Evolutionary conservation across 345 rosid genomes (phyloP), one percentile per base, ranked within the genome.

Genomic region (Carallia brachiata): DNA sequence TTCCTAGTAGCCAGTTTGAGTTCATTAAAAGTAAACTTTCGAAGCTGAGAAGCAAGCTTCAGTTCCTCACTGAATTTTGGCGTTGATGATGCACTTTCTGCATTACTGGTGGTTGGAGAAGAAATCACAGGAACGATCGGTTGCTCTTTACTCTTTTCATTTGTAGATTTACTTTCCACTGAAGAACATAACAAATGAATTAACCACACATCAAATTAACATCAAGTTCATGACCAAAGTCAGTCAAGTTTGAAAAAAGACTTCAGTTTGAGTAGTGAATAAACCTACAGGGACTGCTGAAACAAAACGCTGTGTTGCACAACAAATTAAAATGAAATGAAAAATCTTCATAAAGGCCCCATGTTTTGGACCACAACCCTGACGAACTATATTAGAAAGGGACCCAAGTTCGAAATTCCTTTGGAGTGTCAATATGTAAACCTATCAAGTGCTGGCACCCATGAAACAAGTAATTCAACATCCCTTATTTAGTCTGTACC

Each of bases 31-130:
- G 73, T 50, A 52, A 75, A 75, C 59, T 70, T 75, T 9, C 73
- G 65, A 12, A 75, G 78, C 52, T 69, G 74, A 30, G 74, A 70
- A 30, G 78, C 73, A 65, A 75, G 73, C 70, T 59, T 69, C 70
- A 75, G 61, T 52, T 75, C 78, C 63, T 75, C 78, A 47, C 78
- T 75, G 47, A 75, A 75, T 58, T 59, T 75, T 6, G 74, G 70
- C 3, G 62, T 48, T 12, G 74, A 75, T n/a, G 78, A 65, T n/a
- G 70, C 36, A 69, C 74, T 75, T 70, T 75, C 78, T 69, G 66
- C 67, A 64, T 69, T 65, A 48, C 74, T 75, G 50, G 64, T 57
- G 9, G 70, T 70, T 12, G 78, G 58, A 59, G 74, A 70, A 32
- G 66, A 75, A 36, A 70, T 57, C 19, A 40, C 66, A 1, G 78